Evolutionary conservation across 2,329 filamentous ascomycete genomes (phyloP).

Genomic region (Pseudofabraea citricarpa): DNA sequence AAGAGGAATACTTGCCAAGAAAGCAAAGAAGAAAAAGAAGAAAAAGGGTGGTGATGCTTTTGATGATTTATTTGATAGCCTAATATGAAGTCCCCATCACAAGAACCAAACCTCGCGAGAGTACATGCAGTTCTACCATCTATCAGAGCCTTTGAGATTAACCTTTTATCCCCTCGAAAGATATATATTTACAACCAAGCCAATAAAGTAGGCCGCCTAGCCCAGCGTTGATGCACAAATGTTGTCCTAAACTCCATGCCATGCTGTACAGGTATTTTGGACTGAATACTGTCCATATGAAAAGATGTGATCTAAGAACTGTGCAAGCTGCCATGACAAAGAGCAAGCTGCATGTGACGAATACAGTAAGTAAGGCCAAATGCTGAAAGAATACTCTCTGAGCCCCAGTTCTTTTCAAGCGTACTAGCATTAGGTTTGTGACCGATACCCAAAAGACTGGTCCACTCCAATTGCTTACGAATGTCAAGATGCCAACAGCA

Average conservation of each 20-base stretch:
- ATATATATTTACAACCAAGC: conserved; percentile 36
- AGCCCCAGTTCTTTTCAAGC: conserved; percentile 13
- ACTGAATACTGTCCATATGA: conserved; percentile 98
- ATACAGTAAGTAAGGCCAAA: conserved; percentile 63
- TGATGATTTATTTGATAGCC: conserved; percentile 64
- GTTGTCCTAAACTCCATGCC: conserved; percentile 81
- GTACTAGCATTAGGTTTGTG: conserved; percentile 54
- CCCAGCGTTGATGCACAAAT: conserved; percentile 67
- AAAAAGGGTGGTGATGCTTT: conserved; percentile 60
- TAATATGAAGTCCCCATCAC: conserved; percentile 36
- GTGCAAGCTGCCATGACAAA: conserved; percentile 89
- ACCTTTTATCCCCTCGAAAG: neutral
- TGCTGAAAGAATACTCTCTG: conserved; percentile 37
- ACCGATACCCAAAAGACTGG: conserved; percentile 81
- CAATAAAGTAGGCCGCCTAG: conserved; percentile 55
- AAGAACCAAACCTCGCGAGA: neutral
- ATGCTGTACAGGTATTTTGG: conserved; percentile 93
- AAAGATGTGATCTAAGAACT: conserved; percentile 78
- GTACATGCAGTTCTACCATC: neutral
- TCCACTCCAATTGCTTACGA: conserved; percentile 86
- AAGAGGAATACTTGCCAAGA: conserved; percentile 26
- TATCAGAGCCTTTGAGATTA: neutral
- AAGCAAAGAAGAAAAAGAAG: conserved; percentile 52
- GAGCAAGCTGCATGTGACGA: conserved; percentile 57
- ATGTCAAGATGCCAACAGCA: conserved; percentile 79